A percentile compares a stretch with the other conserved stretches of the same genome.
phyloP scores from a whole-genome alignment of 805 yeast genomes.

The Wickerhamomyces subpelliculosus region DNA sequence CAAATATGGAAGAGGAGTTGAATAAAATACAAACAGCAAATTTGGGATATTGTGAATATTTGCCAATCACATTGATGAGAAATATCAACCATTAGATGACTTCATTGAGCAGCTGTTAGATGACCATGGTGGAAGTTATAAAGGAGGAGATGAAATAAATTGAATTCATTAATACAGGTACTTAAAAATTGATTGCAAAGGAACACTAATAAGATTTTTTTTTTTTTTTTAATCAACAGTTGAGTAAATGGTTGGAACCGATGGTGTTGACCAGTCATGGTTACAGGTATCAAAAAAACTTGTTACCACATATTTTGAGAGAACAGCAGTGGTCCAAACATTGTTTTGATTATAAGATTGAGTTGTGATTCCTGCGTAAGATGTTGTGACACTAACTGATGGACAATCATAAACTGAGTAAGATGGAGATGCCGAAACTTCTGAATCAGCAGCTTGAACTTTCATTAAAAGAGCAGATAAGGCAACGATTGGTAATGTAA shows the following conservation, averaged over 20 bases:
- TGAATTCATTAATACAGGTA: too few species aligned
- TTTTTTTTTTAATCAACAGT: not conserved
- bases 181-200: too few species aligned
- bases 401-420: conserved; percentile 3
- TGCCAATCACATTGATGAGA: too few species aligned
- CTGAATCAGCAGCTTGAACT: not conserved
- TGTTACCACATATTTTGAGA: conserved; percentile 5
- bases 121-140: too few species aligned
- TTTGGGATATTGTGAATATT: too few species aligned
- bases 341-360: not conserved
- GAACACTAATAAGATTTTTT: too few species aligned
- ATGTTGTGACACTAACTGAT: conserved; percentile 4
- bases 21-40: too few species aligned
- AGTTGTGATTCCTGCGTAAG: not conserved
- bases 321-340: conserved; percentile 1
- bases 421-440: not conserved
- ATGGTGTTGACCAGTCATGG: not conserved
- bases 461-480: not conserved
- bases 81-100: too few species aligned
- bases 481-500: not conserved
- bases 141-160: too few species aligned
- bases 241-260: not conserved
- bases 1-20: too few species aligned
- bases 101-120: too few species aligned
- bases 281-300: conserved; percentile 8